Evolutionary conservation across 2,329 filamentous ascomycete genomes (phyloP).

Genomic region (Raffaelea albimanens): DNA sequence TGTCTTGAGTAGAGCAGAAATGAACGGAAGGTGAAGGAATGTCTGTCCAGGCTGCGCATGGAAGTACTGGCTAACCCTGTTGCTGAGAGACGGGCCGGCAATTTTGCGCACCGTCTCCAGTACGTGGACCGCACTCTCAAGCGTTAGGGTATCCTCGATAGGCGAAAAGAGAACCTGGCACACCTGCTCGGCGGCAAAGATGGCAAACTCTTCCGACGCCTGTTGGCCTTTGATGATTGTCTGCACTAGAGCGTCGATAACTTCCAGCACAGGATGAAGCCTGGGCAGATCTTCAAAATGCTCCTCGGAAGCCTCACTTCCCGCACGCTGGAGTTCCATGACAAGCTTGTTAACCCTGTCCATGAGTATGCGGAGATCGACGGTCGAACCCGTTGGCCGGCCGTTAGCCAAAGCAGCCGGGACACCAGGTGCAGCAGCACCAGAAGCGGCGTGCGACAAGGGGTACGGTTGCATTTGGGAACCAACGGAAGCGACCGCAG

Average conservation of each 20-base stretch:
- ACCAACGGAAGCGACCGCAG: slow-evolving; percentile 42
- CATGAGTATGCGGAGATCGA: slow-evolving; percentile 42
- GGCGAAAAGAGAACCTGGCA: slow-evolving; percentile 46
- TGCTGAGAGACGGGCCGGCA: slow-evolving; percentile 42
- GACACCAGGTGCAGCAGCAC: slow-evolving; percentile 13
- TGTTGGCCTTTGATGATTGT: slow-evolving; percentile 55
- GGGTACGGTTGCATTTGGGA: slow-evolving; percentile 47
- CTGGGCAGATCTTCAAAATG: slow-evolving; percentile 51
- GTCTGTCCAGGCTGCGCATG: slow-evolving; percentile 44
- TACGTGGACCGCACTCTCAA: slow-evolving; percentile 54
- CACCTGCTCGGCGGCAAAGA: slow-evolving; percentile 52
- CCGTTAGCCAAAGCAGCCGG: slow-evolving; percentile 34
- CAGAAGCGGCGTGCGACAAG: slow-evolving; percentile 35
- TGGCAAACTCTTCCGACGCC: slow-evolving; percentile 49
- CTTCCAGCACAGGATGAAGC: slow-evolving; percentile 50
- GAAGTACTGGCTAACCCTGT: slow-evolving; percentile 46
- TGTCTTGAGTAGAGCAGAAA: slow-evolving; percentile 47
- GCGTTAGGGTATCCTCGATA: slow-evolving; percentile 41
- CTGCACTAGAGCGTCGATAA: slow-evolving; percentile 52
- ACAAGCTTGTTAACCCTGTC: slow-evolving; percentile 51
- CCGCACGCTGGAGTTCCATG: slow-evolving; percentile 44
- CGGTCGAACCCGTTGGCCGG: slow-evolving; percentile 31
- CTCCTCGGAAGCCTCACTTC: slow-evolving; percentile 44
- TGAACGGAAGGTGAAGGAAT: slow-evolving; percentile 48
- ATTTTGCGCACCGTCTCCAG: slow-evolving; percentile 53